Base-by-base conservation (phyloP, 139 green algal species). In the Mesotaenium endlicherianum region DNA sequence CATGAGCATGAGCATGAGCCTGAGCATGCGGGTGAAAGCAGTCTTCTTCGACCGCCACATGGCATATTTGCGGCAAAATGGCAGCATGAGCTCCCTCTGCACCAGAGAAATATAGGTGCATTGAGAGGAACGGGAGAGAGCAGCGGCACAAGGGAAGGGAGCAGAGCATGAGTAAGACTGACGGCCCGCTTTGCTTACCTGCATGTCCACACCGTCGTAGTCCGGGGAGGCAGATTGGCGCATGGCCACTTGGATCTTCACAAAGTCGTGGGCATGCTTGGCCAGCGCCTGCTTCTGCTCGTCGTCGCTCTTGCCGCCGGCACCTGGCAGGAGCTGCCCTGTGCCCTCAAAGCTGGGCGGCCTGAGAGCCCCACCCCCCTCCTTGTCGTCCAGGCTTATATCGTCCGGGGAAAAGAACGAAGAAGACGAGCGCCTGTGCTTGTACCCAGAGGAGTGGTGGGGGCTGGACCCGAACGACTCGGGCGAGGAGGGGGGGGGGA, bases 221-320 rank as follows among this genome's bases (percentile, higher is more conserved):
- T 81, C 81, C 43, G 67, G 64, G 39, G 84, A 91, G 53, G 42
- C 42, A 8, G 86, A 77, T 57, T 75, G 87, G 76, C 86, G 87
- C 38, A 74, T 88, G 2, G 77, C 57, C 67, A 94, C 91, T 3
- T 87, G 64, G 42, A 94, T 71, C 43, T 64, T 80, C 82, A 87
- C 82, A 85, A 85, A 87, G 3, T 87, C 50, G 0, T 36, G 20
- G 6, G 70, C 77, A 44, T 58, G 30, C 39, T 80, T 11, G 34
- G 14, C 4, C 40, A 39, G n/a, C 39, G 68, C 42, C 55, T 70
- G 30, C 42, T 67, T 45, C 72, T 81, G 40, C 58, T 70, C 58
- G n/a, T 38, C 58, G 8, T 57, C n/a, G 58, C 68, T 4, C 11
- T 2, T 50, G 40, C 68, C 26, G 47, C 2, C 0, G 0, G 2